Conservation (phyloP, 345 rosid genomes). For the Rhodamnia argentea region DNA sequence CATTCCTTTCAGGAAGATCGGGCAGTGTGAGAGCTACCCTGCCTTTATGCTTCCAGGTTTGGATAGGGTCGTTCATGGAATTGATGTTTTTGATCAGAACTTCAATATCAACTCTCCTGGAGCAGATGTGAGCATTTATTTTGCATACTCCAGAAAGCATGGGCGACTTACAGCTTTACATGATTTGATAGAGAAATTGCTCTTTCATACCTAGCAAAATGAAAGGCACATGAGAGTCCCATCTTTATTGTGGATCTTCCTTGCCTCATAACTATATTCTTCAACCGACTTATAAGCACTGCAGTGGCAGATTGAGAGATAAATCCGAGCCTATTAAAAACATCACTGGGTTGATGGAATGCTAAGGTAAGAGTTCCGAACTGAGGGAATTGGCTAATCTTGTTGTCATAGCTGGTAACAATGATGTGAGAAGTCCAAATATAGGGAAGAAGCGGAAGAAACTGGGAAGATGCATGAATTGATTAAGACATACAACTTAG, state of each 20-base stretch:
- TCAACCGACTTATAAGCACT: not conserved
- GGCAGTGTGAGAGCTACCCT: constrained; percentile 41
- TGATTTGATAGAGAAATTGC: constrained; percentile 21
- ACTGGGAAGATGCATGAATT: not conserved
- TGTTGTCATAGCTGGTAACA: constrained; percentile 1
- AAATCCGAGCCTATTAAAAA: constrained; percentile 1
- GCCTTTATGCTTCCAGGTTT: constrained; percentile 35
- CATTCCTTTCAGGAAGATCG: constrained; percentile 24
- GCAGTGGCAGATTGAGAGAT: not conserved
- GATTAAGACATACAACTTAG: not conserved
- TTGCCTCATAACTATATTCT: not conserved
- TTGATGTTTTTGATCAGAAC: constrained; percentile 34
- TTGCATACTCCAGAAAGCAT: constrained; percentile 18
- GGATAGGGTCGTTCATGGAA: constrained; percentile 35
- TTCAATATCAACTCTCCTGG: constrained; percentile 40
- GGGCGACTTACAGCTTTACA: constrained; percentile 25
- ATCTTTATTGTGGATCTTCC: not conserved
- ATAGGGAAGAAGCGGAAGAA: not conserved
- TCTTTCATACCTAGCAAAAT: constrained; percentile 22
- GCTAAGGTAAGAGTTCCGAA: not conserved
- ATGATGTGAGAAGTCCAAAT: constrained; percentile 1
- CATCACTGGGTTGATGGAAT: not conserved
- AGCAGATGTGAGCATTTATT: constrained; percentile 32
- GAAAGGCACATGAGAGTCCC: constrained; percentile 22
- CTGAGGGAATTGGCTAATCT: constrained; percentile 3